Evolutionary conservation across 768 basidiomycete genomes (phyloP).

Genomic region (Auriscalpium vulgare): DNA sequence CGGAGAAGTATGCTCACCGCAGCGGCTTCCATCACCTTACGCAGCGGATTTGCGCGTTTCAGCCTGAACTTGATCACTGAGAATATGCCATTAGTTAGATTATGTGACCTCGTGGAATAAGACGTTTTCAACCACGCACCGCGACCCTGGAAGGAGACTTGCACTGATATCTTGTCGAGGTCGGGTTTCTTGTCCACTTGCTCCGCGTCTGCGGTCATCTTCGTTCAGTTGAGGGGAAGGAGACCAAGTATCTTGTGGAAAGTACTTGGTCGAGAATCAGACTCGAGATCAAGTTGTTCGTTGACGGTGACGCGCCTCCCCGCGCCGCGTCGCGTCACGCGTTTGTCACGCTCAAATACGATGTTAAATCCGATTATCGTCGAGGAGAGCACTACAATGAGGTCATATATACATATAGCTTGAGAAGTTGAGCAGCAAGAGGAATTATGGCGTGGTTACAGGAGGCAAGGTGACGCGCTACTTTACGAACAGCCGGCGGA

Average conservation of each 20-base stretch:
- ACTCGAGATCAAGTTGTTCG: background rate
- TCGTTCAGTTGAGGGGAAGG: too few species aligned
- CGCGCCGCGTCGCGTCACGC: constrained; percentile 3
- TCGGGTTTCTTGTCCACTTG: background rate
- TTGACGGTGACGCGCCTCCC: background rate
- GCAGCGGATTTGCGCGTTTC: background rate
- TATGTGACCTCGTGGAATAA: background rate
- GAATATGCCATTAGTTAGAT: background rate
- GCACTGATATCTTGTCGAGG: background rate
- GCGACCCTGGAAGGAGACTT: background rate
- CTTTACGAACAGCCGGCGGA: too few species aligned
- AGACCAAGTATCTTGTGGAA: too few species aligned
- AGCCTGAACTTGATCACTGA: background rate
- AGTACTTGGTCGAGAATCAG: background rate
- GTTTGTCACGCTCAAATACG: background rate
- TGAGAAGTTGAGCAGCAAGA: too few species aligned
- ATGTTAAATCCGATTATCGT: too few species aligned
- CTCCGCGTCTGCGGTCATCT: background rate
- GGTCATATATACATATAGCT: too few species aligned
- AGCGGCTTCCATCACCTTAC: background rate
- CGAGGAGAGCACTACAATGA: too few species aligned
- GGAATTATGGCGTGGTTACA: too few species aligned
- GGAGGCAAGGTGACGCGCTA: too few species aligned
- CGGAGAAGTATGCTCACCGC: background rate
- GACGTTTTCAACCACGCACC: background rate